Evolutionary conservation across 306 rosid genomes (phyloP), one percentile per base, ranked within the genome.

Genomic region (Dalbergia oliveri): DNA sequence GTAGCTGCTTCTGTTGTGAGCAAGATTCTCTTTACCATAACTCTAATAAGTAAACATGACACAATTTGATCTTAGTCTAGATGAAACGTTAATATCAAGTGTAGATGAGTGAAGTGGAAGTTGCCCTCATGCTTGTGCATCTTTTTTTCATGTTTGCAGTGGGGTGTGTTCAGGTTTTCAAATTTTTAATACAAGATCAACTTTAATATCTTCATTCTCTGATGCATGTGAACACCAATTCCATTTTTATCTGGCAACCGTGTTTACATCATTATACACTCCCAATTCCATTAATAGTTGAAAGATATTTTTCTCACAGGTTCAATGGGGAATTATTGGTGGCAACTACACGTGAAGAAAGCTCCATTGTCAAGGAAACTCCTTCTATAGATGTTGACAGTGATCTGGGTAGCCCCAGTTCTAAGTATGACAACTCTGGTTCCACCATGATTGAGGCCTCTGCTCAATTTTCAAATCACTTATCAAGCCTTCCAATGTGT

Each of bases 341-440:
- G 79, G 49, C 73, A 77, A 58, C 58, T 72, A 62, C 78, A 12
- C 81, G 79, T 47, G 91, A 87, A 73, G 94, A 91, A 73, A 59
- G 73, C 47, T 84, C 90, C 83, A 26, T 81, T 79, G 89, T 86
- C 79, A 86, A 79, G 68, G 97, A 88, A 85, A 88, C 89, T 69
- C 90, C 93, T 13, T 82, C 62, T 75, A 26, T 59, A 39, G 81
- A 87, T 57, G 80, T 80, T 34, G 57, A 65, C 26, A 41, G 62
- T 45, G 69, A 73, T 62, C 66, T 82, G 66, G 79, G 79, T 82
- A 92, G 97, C 83, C 86, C 89, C 18, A 76, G 76, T 77, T 76
- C 77, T 43, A 90, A 89, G 79, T 88, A 88, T 77, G 88, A 78
- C 69, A 44, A 83, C 53, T 79, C 88, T 10, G 77, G 82, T 66